These are phyloP conservation scores for Metschnikowia bowlesiae DNA, from an alignment of 805 yeast genomes.

Conservation along the genomic window DNA sequence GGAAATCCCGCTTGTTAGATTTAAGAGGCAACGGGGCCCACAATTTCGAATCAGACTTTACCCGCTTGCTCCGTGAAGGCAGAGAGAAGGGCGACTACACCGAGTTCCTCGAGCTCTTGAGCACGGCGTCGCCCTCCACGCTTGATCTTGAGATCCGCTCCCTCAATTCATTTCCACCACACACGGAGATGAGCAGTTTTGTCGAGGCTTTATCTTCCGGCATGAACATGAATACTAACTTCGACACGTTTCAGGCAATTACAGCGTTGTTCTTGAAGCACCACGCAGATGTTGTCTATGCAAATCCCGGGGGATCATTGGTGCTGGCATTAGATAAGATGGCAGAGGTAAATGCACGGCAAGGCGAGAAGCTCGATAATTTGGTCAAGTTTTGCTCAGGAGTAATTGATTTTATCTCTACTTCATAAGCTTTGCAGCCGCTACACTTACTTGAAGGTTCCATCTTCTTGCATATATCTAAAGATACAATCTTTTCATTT, in stretches of 20 bases:
- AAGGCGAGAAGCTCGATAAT: conserved; percentile 54
- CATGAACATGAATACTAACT: conserved; percentile 50
- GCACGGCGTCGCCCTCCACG: conserved; percentile 64
- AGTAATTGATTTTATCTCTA: conserved; percentile 55
- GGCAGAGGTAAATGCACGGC: conserved; percentile 38
- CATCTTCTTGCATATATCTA: not conserved
- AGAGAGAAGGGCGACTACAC: conserved; percentile 35
- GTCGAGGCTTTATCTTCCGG: conserved; percentile 65
- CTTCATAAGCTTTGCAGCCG: not conserved
- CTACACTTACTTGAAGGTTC: not conserved
- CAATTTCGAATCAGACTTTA: conserved; percentile 70
- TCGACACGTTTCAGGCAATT: conserved; percentile 79
- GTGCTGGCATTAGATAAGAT: conserved; percentile 46
- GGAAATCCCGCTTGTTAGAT: conserved; percentile 31
- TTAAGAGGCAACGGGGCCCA: conserved; percentile 31
- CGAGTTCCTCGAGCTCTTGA: conserved; percentile 51
- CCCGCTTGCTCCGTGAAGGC: conserved; percentile 57
- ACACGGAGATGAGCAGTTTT: conserved; percentile 60
- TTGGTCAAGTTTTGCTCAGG: conserved; percentile 78
- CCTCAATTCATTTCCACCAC: conserved; percentile 61
- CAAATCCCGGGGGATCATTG: conserved; percentile 34
- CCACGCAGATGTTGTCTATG: conserved; percentile 75
- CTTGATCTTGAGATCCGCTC: conserved; percentile 87
- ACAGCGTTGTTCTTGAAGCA: conserved; percentile 66
- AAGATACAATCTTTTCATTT: not conserved